Percentiles rank a stretch among this genome's conserved stretches.
Conservation (phyloP, 768 basidiomycete species). For the Agaricus blazei region DNA sequence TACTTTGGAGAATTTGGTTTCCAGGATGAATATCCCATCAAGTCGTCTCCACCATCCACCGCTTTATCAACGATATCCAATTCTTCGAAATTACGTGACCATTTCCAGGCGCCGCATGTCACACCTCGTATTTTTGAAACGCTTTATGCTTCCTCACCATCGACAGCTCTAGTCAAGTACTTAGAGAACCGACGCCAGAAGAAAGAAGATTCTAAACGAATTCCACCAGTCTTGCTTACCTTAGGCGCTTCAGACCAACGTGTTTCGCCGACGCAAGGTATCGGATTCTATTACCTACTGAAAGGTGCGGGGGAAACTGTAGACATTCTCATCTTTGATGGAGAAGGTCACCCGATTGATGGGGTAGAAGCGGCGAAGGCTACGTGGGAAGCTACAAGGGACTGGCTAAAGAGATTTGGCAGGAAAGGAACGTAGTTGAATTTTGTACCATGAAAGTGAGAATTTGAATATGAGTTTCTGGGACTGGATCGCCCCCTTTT, state of each 20-base stretch:
- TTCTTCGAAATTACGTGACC: neutral
- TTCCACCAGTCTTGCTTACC: constrained; percentile 47
- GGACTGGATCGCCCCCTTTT: neutral
- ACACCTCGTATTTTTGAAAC: constrained; percentile 37
- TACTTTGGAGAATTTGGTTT: constrained; percentile 44
- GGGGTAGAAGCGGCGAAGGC: constrained; percentile 57
- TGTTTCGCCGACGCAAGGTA: constrained; percentile 58
- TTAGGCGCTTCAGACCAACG: constrained; percentile 59
- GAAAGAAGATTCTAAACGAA: neutral
- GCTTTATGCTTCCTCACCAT: constrained; percentile 48
- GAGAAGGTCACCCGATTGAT: constrained; percentile 59
- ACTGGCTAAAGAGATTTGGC: constrained; percentile 37
- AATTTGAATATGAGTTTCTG: neutral
- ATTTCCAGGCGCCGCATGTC: constrained; percentile 27
- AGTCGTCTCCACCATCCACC: constrained; percentile 21
- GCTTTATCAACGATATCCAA: constrained; percentile 7
- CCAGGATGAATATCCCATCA: constrained; percentile 27
- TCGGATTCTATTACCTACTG: constrained; percentile 61
- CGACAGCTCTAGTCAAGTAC: constrained; percentile 41
- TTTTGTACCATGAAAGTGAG: neutral
- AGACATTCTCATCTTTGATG: constrained; percentile 55
- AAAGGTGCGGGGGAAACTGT: constrained; percentile 40
- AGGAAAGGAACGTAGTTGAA: neutral
- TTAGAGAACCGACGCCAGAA: constrained; percentile 25
- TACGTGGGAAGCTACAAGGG: constrained; percentile 43